Evolutionary conservation across 164 flowering plant species (phyloP).

Genomic region (Umbellularia californica): DNA sequence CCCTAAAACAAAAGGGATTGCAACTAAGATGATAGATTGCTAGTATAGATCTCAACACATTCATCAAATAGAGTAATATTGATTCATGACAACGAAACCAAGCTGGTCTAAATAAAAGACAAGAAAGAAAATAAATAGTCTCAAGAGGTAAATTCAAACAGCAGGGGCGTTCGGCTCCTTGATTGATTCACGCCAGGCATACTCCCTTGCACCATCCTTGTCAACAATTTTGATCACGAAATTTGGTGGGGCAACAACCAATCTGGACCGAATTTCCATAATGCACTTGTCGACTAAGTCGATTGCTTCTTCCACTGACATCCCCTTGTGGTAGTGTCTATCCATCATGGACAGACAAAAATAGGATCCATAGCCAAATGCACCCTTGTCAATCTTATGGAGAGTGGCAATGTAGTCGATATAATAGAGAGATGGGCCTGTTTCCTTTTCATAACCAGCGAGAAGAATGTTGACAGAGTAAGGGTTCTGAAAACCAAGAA

Average conservation of each 20-base stretch:
- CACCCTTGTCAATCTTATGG: conserved; percentile 94
- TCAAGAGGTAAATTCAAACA: conserved; percentile 17
- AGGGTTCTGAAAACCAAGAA: conserved; percentile 56
- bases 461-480: conserved; percentile 80
- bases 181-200: conserved; percentile 82
- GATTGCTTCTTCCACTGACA: conserved; percentile 85
- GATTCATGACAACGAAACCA: too few relatives aligned
- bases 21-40: too few relatives aligned
- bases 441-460: conserved; percentile 91
- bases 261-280: conserved; percentile 71
- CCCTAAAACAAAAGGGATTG: too few relatives aligned
- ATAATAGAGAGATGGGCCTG: conserved; percentile 83
- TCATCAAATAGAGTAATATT: too few relatives aligned
- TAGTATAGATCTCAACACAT: too few relatives aligned
- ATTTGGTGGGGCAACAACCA: conserved; percentile 96
- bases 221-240: conserved; percentile 95
- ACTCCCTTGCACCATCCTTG: conserved; percentile 87
- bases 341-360: conserved; percentile 94
- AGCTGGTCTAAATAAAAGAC: too few relatives aligned
- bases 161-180: conserved; percentile 37
- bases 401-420: conserved; percentile 91
- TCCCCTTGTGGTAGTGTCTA: conserved; percentile 78
- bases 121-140: too few relatives aligned
- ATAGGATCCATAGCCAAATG: conserved; percentile 94
- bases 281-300: conserved; percentile 88